Evolutionary conservation across 805 yeast genomes (phyloP), one percentile per base, ranked within the genome.

Genomic region (Spathaspora hagerdaliae): DNA sequence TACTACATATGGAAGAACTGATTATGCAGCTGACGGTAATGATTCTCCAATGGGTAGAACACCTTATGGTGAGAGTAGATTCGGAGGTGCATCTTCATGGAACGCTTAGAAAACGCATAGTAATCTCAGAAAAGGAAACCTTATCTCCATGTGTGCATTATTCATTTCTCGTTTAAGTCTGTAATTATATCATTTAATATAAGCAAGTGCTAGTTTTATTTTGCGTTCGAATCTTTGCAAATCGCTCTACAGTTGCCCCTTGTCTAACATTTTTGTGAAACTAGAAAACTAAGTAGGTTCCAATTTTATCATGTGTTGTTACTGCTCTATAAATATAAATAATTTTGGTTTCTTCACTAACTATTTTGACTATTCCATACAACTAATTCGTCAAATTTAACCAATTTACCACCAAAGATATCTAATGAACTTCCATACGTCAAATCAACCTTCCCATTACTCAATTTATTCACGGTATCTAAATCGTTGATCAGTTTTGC

Each of bases 341-440:
- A 27, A 27, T 27, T 29, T 37, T 37, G 11, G 24, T 19, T 15
- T 15, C 10, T 15, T 12, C 10, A 4, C 11, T 15, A 9, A 24
- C 32, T 29, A 9, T 29, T 29, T 11, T 29, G 9, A 2, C 12
- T 29, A 29, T 89, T 90, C 97, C 97, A 91, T 31, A 58, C 57
- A 32, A 87, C 82, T 45, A 89, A 80, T 5, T 90, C 96, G 1
- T 71, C 73, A 56, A 89, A 90, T 56, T 72, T 80, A 32, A 94
- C 96, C 44, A 86, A 63, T 5, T 65, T 61, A 0, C 99, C 99
- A 1, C 99, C 99, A 71, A 92, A 94, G 9, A 94, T 88, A 61
- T 94, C 99, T 44, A 94, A 67, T 0, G 97, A 85, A 60, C 96
- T 86, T 1, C 99, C 99, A 58, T 70, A 91, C 0, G 99, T 94